Percentiles rank a stretch among this genome's conserved stretches.
Evolutionary conservation across 2,329 filamentous ascomycete genomes (phyloP).

Genomic region (Didymosphaeria variabile): DNA sequence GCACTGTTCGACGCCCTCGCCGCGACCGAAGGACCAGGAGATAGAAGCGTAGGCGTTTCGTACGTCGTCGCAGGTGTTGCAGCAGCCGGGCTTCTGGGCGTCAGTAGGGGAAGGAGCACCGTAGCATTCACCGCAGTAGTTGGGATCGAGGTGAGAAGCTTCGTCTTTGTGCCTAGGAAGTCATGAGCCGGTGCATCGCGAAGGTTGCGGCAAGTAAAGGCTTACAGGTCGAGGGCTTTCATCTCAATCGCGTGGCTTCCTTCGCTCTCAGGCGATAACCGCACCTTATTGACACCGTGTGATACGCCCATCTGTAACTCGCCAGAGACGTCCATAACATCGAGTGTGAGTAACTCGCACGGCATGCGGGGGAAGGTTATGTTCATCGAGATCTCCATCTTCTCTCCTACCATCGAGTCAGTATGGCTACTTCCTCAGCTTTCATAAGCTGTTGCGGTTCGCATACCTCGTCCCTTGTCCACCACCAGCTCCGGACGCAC

Average conservation of each 20-base stretch:
- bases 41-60: constrained; percentile 89
- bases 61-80: constrained; percentile 96
- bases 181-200: constrained; percentile 17
- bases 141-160: constrained; percentile 81
- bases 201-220: not conserved
- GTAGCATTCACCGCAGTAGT: constrained; percentile 94
- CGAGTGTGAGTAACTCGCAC: constrained; percentile 93
- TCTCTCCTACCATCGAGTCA: constrained; percentile 71
- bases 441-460: not conserved
- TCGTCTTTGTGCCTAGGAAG: constrained; percentile 69
- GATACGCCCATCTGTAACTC: constrained; percentile 95
- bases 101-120: constrained; percentile 78
- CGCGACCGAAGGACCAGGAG: constrained; percentile 93
- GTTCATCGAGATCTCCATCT: constrained; percentile 99
- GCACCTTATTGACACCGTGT: constrained; percentile 91
- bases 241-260: constrained; percentile 67
- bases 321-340: constrained; percentile 98
- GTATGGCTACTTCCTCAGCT: not conserved
- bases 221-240: constrained; percentile 51
- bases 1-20: constrained; percentile 94
- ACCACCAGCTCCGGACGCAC: constrained; percentile 94
- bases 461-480: constrained; percentile 89
- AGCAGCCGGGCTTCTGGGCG: constrained; percentile 85
- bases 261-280: constrained; percentile 75
- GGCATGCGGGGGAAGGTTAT: constrained; percentile 93